phyloP scores from a whole-genome alignment of 2,329 filamentous ascomycete species.

The Onygena corvina region DNA sequence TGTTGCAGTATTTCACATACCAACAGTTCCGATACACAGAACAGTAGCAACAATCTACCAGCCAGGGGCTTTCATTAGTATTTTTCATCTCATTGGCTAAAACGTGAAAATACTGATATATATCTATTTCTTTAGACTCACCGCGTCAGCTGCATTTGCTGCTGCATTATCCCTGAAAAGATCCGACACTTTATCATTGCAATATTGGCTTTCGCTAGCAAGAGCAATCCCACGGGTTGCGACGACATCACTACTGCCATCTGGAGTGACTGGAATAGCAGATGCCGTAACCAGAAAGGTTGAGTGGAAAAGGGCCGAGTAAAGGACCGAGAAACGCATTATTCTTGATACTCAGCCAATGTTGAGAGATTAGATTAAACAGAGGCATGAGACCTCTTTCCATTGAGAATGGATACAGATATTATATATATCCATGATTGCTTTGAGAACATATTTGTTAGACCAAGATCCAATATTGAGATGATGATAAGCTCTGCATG shows the following conservation, averaged over 20 bases:
- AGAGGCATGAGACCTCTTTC: too few species aligned
- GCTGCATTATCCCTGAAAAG: slow-evolving; percentile 42
- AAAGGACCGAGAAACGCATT: neutral
- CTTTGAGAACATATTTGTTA: too few species aligned
- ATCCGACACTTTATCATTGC: slow-evolving; percentile 55
- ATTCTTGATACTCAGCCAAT: too few species aligned
- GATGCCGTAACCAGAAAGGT: neutral
- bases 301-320: neutral
- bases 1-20: slow-evolving; percentile 22
- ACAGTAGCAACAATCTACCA: slow-evolving; percentile 54
- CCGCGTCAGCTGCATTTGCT: slow-evolving; percentile 63
- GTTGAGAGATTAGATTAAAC: too few species aligned
- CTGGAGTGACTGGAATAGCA: neutral
- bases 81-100: neutral
- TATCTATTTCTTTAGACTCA: slow-evolving; percentile 20
- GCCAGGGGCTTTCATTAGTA: neutral
- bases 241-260: neutral
- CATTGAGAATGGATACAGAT: too few species aligned
- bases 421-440: too few species aligned
- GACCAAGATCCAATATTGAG: too few species aligned
- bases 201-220: slow-evolving; percentile 56
- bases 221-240: neutral
- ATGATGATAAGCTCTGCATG: too few species aligned
- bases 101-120: neutral
- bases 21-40: slow-evolving; percentile 62